A percentile compares a stretch with the other conserved stretches of the same genome.
These are phyloP conservation scores for Saturnispora kantuleensis DNA, from an alignment of 805 yeast genomes.

Conservation along the genomic window DNA sequence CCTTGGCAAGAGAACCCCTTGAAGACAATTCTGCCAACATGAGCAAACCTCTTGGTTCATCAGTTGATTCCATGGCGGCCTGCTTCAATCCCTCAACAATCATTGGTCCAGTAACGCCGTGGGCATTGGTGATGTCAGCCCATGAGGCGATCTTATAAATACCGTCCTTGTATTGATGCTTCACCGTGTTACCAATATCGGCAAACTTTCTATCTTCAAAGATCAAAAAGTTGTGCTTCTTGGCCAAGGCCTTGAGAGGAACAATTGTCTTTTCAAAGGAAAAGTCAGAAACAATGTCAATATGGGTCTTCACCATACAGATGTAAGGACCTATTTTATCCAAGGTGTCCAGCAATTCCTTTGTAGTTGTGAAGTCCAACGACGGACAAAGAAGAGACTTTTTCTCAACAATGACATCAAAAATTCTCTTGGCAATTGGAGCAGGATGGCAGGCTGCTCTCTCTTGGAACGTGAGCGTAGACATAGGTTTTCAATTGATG, in stretches of 20 bases:
- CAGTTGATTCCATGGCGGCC: slow-evolving; percentile 61
- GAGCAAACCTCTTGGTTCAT: slow-evolving; percentile 78
- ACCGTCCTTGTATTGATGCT: slow-evolving; percentile 87
- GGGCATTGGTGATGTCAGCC: slow-evolving; percentile 97
- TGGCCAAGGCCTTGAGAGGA: slow-evolving; percentile 64
- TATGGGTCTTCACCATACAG: slow-evolving; percentile 87
- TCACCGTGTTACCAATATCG: slow-evolving; percentile 96
- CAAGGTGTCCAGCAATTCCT: slow-evolving; percentile 59
- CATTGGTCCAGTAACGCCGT: slow-evolving; percentile 93
- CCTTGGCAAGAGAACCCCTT: slow-evolving; percentile 87
- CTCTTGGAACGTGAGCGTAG: slow-evolving; percentile 38
- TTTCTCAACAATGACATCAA: slow-evolving; percentile 67
- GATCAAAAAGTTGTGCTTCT: slow-evolving; percentile 78
- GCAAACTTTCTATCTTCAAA: slow-evolving; percentile 98
- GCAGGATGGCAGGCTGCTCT: slow-evolving; percentile 68
- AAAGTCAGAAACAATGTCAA: slow-evolving; percentile 88
- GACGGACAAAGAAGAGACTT: slow-evolving; percentile 91
- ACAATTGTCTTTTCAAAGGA: slow-evolving; percentile 65
- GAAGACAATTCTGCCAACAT: slow-evolving; percentile 96
- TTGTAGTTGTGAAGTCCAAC: slow-evolving; percentile 75
- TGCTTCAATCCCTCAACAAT: slow-evolving; percentile 80
- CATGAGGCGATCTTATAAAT: slow-evolving; percentile 81
- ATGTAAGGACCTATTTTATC: slow-evolving; percentile 86
- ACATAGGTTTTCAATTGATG: neutral
- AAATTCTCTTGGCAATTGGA: slow-evolving; percentile 67